Conservation (phyloP, 345 rosid species). For the Rhizophora mangle region DNA sequence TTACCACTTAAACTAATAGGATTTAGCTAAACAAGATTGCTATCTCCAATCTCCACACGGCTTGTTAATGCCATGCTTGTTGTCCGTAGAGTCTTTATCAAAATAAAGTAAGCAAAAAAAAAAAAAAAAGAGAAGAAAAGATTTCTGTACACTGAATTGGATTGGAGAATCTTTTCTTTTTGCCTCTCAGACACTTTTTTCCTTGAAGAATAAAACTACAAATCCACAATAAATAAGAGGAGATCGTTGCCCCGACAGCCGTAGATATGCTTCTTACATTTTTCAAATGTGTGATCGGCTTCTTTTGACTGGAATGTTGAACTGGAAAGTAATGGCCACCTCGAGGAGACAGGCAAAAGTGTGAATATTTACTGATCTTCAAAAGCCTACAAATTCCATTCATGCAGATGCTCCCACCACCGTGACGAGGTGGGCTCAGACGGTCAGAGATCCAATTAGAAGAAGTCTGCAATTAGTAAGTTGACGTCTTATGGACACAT, state of each 20-base stretch:
- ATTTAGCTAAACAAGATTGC: neutral
- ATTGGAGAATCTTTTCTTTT: neutral
- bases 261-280: neutral
- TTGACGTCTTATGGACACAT: too few relatives aligned
- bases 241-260: neutral
- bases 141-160: too few relatives aligned
- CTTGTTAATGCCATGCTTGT: conserved; percentile 12
- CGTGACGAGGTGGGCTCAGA: neutral
- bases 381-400: too few relatives aligned
- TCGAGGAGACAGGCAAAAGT: too few relatives aligned
- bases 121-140: neutral
- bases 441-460: too few relatives aligned
- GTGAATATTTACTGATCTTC: too few relatives aligned
- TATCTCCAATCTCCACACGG: neutral
- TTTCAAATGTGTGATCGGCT: too few relatives aligned
- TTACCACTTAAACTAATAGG: too few relatives aligned
- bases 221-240: neutral
- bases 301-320: too few relatives aligned
- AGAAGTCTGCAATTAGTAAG: too few relatives aligned
- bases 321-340: too few relatives aligned
- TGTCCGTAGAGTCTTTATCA: conserved; percentile 8
- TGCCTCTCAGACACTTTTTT: neutral
- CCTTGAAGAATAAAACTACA: neutral
- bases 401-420: neutral
- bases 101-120: neutral